Conservation (phyloP, 495 filamentous ascomycete species). For the Astrothelium subdiscretum region DNA sequence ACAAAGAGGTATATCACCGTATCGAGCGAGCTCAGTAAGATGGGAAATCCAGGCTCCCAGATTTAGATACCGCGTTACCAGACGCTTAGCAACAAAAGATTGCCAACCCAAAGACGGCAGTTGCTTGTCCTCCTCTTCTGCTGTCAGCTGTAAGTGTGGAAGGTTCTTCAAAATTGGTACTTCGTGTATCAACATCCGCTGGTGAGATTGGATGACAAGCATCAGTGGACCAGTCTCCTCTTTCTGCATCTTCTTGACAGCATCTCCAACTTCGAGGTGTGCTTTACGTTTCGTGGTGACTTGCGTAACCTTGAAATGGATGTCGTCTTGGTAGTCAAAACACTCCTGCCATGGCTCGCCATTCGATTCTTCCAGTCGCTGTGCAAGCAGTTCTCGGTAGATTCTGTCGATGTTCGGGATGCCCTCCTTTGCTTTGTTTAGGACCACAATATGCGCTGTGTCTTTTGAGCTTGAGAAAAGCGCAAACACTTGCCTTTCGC, state of each 20-base stretch:
- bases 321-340: constrained; percentile 76
- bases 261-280: constrained; percentile 70
- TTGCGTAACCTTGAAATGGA: constrained; percentile 76
- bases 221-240: constrained; percentile 72
- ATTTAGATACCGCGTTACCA: constrained; percentile 81
- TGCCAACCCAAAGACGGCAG: constrained; percentile 93
- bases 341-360: constrained; percentile 62
- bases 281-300: constrained; percentile 83
- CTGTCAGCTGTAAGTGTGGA: constrained; percentile 66
- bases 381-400: constrained; percentile 63
- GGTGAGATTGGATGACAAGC: constrained; percentile 81
- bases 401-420: constrained; percentile 85
- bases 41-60: constrained; percentile 87
- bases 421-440: constrained; percentile 65
- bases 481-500: constrained; percentile 86
- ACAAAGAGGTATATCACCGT: constrained; percentile 88
- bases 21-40: constrained; percentile 72
- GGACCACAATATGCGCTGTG: constrained; percentile 73
- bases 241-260: constrained; percentile 74
- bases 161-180: constrained; percentile 76
- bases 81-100: constrained; percentile 68
- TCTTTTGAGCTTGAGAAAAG: constrained; percentile 75
- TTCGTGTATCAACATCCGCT: constrained; percentile 66
- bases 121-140: constrained; percentile 73
- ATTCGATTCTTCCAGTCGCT: constrained; percentile 52